Evolutionary conservation across 164 flowering plant genomes (phyloP).

Genomic region (Tetracentron sinense): DNA sequence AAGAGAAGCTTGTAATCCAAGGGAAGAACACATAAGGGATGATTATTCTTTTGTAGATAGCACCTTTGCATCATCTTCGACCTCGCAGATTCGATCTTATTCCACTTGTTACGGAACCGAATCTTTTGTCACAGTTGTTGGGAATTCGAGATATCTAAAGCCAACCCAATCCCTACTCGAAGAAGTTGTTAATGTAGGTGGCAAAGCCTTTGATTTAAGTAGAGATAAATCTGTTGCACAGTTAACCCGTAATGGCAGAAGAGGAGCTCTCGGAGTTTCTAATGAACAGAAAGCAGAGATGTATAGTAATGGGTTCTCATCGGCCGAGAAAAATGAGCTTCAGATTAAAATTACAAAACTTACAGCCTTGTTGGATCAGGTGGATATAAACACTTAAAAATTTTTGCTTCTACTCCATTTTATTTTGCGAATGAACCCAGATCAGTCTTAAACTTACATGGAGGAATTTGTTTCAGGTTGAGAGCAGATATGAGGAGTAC

Average conservation of each 20-base stretch:
- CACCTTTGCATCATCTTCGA: slow-evolving; percentile 28
- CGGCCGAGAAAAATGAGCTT: slow-evolving; percentile 43
- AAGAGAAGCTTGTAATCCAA: too few species aligned
- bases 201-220: slow-evolving; percentile 33
- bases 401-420: neutral
- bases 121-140: slow-evolving; percentile 24
- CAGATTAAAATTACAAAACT: slow-evolving; percentile 53
- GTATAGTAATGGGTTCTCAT: slow-evolving; percentile 26
- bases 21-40: slow-evolving; percentile 17
- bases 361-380: slow-evolving; percentile 65
- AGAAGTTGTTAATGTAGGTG: slow-evolving; percentile 51
- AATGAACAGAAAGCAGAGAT: slow-evolving; percentile 51
- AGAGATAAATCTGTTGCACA: slow-evolving; percentile 33
- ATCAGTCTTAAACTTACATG: neutral
- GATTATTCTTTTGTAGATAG: slow-evolving; percentile 20
- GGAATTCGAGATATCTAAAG: slow-evolving; percentile 52
- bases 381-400: slow-evolving; percentile 10
- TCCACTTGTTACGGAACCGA: slow-evolving; percentile 33
- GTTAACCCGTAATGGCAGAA: slow-evolving; percentile 24
- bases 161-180: slow-evolving; percentile 64
- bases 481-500: slow-evolving; percentile 68
- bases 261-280: slow-evolving; percentile 31
- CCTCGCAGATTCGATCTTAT: slow-evolving; percentile 24
- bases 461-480: slow-evolving; percentile 46
- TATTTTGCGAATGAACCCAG: neutral